Base-by-base conservation (phyloP, 2,329 filamentous ascomycete species). In the Aspergillus sp. region DNA sequence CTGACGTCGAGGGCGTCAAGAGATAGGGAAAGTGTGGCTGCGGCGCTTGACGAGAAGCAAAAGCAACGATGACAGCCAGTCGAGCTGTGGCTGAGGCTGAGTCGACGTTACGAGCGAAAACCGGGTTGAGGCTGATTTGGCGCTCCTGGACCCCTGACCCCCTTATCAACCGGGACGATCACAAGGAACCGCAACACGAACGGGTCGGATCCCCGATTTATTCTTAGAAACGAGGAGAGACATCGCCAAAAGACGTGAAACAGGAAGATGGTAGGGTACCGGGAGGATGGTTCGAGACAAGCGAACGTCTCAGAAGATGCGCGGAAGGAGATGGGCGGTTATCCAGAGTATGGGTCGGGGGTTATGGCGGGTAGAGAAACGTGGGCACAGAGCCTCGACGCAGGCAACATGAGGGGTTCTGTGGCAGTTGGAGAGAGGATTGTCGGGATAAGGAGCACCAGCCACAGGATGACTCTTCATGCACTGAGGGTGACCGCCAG, bases 1-100 rank as follows among this genome's bases (percentile, higher is more conserved):
- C 16, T 2, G 16, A 9, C n/a, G 20, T 33, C 46, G 43, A 42
- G n/a, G 7, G 44, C 45, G 17, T 53, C 47, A 45, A 40, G 40
- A 33, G 40, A 36, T 47, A 42, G 45, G 35, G 14, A 9, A 38
- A 30, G 7, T 47, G 51, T 53, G 33, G 47, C 47, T 53, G 36
- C 46, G 45, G 53, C 47, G 44, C 47, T 50, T 46, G 48, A 36
- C 26, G 17, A 44, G 35, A 16, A 43, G 44, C 38, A 46, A 53
- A 50, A 50, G 50, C 36, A 50, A 41, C 36, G 41, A 47, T 16
- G 32, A 41, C 41, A 48, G 45, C 51, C 47, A 54, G 43, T 45
- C 19, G 36, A 22, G 11, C 17, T 54, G 52, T 54, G 54, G 52
- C 50, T 59, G 58, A 57, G 56, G 58, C 58, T 55, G 52, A 53